Percentiles rank a stretch among this genome's conserved stretches.
These are phyloP conservation scores for Fusarium sp. DNA, from an alignment of 2,329 filamentous ascomycete species.

Conservation along the genomic window DNA sequence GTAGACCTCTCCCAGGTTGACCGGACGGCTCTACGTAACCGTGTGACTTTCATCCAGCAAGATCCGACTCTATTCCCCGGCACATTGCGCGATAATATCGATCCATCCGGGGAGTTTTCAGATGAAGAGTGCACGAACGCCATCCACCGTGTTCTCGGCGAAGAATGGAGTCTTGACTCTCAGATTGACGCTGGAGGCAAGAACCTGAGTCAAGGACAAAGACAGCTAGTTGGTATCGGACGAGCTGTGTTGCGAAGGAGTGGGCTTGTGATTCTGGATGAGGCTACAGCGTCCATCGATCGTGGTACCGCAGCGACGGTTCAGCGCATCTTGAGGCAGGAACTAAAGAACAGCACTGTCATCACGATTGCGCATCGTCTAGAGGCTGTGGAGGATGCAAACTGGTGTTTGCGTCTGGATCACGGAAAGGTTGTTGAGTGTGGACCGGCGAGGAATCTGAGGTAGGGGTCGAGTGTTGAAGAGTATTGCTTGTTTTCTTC, in stretches of 20 bases:
- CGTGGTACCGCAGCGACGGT: slow-evolving; percentile 68
- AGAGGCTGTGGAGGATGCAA: slow-evolving; percentile 70
- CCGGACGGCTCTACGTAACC: slow-evolving; percentile 66
- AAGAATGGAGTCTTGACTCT: slow-evolving; percentile 60
- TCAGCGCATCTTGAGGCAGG: slow-evolving; percentile 67
- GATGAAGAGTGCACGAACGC: slow-evolving; percentile 62
- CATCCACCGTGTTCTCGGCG: slow-evolving; percentile 70
- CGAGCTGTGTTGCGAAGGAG: slow-evolving; percentile 70
- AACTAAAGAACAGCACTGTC: slow-evolving; percentile 67
- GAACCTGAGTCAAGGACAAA: slow-evolving; percentile 72
- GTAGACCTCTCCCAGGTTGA: slow-evolving; percentile 65
- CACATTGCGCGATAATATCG: slow-evolving; percentile 72
- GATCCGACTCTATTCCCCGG: slow-evolving; percentile 72
- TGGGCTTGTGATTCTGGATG: slow-evolving; percentile 72
- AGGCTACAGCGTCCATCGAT: slow-evolving; percentile 74
- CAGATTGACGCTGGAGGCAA: slow-evolving; percentile 69
- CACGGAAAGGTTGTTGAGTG: slow-evolving; percentile 62
- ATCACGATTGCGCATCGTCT: slow-evolving; percentile 75
- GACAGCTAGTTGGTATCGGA: slow-evolving; percentile 71
- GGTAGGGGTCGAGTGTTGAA: neutral
- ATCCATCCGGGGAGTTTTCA: slow-evolving; percentile 71
- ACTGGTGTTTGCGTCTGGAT: slow-evolving; percentile 66
- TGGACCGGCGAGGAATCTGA: slow-evolving; percentile 51
- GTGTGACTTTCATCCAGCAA: slow-evolving; percentile 73
- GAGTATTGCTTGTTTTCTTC: neutral